Base-by-base conservation (phyloP, 148 eudicot genomes). In the Rhododendron kiyosumense region DNA sequence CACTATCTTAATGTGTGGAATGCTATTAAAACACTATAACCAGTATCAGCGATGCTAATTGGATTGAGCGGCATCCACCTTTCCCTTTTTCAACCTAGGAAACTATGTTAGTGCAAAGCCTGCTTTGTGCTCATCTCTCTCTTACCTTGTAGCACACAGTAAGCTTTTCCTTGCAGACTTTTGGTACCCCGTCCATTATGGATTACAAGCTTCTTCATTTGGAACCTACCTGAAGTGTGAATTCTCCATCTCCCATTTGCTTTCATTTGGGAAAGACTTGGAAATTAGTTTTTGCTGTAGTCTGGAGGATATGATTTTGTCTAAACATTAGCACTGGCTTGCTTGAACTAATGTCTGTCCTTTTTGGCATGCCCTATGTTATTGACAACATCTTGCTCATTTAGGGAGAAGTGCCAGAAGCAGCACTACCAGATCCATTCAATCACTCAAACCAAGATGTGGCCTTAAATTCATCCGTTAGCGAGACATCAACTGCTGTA, bases 331-430 rank as follows among this genome's bases (percentile, higher is more conserved):
- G 38, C 17, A 12, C 36, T 30, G 36, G 4, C 32, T 26, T 71
- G 76, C 30, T 30, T 28, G 5, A 3, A 30, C 73, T 54, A 18
- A 17, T 17, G 61, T 54, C 61, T 15, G 61, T 17, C n/a, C 24
- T 65, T 24, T 65, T n/a, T 0, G 28, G n/a, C 45, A 57, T 30
- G 20, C 4, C 65, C 7, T 51, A 63, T 28, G 67, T 79, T 4
- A 51, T 2, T 54, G 75, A 82, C 41, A 81, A 43, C 48, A 12
- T 52, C 18, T 65, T 45, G 83, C 85, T 87, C 15, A 38, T 84
- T 73, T 88, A 96, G 98, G 93, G 86, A 38, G 96, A 97, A 51
- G 85, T 97, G 78, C 98, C 98, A 15, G 93, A 93, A 86, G 99
- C 86, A 78, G 81, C 84, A 85, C 88, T 97, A 18, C 98, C 98